These are phyloP conservation scores for Rhododendron simsii DNA, from an alignment of 148 eudicot genomes.

Conservation along the genomic window DNA sequence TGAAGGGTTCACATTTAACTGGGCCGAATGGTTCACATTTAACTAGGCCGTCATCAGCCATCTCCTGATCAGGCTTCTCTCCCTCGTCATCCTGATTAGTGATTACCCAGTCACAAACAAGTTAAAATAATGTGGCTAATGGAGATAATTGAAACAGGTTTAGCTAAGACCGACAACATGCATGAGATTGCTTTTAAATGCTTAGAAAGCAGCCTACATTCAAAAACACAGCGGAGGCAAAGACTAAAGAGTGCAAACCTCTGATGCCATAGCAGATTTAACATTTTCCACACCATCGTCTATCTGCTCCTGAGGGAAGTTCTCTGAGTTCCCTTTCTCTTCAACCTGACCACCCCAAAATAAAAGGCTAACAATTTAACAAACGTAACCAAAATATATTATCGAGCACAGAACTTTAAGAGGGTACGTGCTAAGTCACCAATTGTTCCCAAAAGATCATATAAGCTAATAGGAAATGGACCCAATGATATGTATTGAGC, in stretches of 20 bases:
- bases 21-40: slow-evolving; percentile 2
- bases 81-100: slow-evolving; percentile 21
- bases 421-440: neutral
- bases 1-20: neutral
- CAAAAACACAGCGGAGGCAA: neutral
- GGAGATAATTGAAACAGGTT: neutral
- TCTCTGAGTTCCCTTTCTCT: slow-evolving; percentile 22
- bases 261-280: slow-evolving; percentile 13
- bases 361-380: neutral
- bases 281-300: slow-evolving; percentile 13
- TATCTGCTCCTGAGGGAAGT: slow-evolving; percentile 23
- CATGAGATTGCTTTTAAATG: neutral
- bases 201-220: neutral
- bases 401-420: neutral
- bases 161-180: neutral
- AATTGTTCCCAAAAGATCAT: neutral
- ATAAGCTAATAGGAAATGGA: neutral
- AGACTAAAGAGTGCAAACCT: slow-evolving; percentile 23
- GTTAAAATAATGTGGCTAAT: neutral
- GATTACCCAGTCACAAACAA: neutral
- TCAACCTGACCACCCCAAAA: slow-evolving; percentile 27
- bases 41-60: slow-evolving; percentile 4
- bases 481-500: neutral
- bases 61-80: slow-evolving; percentile 13
- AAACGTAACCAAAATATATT: neutral